Percentiles rank a stretch among this genome's conserved stretches.
Evolutionary conservation across 768 basidiomycete genomes (phyloP).

Genomic region (Agrocybe praecox): DNA sequence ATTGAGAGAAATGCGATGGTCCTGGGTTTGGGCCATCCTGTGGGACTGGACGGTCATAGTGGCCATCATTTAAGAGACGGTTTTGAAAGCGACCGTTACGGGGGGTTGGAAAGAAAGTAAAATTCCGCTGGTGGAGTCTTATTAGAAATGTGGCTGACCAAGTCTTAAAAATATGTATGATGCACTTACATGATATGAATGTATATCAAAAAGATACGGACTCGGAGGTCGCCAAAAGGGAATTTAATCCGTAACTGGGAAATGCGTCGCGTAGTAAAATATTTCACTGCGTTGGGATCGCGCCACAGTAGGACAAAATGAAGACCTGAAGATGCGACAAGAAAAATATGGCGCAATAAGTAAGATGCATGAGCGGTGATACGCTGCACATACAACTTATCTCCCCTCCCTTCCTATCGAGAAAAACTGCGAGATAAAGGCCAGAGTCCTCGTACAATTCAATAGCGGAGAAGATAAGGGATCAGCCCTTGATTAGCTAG

Average conservation of each 20-base stretch:
- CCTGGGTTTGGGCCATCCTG: constrained; percentile 36
- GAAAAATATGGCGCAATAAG: too few relatives aligned
- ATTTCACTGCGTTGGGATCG: not conserved
- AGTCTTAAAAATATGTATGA: not conserved
- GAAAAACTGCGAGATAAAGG: too few relatives aligned
- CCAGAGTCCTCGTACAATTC: too few relatives aligned
- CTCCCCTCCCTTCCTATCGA: too few relatives aligned
- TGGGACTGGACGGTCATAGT: constrained; percentile 38
- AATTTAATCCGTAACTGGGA: not conserved
- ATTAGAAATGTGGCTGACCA: constrained; percentile 20
- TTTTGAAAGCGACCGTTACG: constrained; percentile 6
- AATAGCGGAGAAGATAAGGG: too few relatives aligned
- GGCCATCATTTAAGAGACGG: constrained; percentile 40
- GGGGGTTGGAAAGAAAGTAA: constrained; percentile 6
- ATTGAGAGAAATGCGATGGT: constrained; percentile 34
- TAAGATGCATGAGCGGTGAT: too few relatives aligned
- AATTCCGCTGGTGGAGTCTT: constrained; percentile 3
- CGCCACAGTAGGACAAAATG: constrained; percentile 2
- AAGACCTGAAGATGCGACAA: too few relatives aligned
- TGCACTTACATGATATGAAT: constrained; percentile 12
- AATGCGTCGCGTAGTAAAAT: constrained; percentile 1
- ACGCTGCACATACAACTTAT: too few relatives aligned
- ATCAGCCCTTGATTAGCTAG: too few relatives aligned
- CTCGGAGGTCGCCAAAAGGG: constrained; percentile 5
- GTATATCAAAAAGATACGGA: constrained; percentile 8